Percentiles rank a stretch among this genome's conserved stretches.
These are phyloP conservation scores for Venturia oleaginea DNA, from an alignment of 2,329 filamentous ascomycete genomes.

Conservation along the genomic window DNA sequence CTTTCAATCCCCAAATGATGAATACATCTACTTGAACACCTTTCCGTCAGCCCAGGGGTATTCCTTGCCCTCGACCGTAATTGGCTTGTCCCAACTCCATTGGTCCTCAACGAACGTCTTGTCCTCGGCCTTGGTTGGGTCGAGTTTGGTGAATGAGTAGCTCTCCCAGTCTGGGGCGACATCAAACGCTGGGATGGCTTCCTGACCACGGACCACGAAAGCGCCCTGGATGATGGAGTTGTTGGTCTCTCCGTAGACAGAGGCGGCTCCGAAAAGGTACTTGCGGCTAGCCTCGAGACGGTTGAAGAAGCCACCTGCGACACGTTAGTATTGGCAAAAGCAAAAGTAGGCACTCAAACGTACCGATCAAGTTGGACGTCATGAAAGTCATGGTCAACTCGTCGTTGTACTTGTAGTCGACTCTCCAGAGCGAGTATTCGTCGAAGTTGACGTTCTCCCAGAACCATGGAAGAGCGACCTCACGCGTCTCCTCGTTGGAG, in stretches of 20 bases:
- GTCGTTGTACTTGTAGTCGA: slow-evolving; percentile 98
- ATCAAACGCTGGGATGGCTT: slow-evolving; percentile 78
- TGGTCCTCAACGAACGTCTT: slow-evolving; percentile 73
- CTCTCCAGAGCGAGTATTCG: slow-evolving; percentile 91
- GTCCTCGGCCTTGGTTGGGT: slow-evolving; percentile 77
- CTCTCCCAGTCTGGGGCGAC: slow-evolving; percentile 96
- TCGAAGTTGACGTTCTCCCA: slow-evolving; percentile 92
- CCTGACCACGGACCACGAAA: slow-evolving; percentile 89
- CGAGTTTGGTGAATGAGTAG: slow-evolving; percentile 94
- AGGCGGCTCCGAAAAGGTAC: slow-evolving; percentile 87
- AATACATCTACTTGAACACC: slow-evolving; percentile 79
- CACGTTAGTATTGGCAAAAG: slow-evolving; percentile 13
- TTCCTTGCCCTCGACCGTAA: slow-evolving; percentile 74
- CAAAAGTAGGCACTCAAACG: slow-evolving; percentile 18
- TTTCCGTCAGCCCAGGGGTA: slow-evolving; percentile 86
- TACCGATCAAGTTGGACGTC: slow-evolving; percentile 92
- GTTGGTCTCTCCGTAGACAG: slow-evolving; percentile 83
- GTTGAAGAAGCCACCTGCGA: slow-evolving; percentile 75
- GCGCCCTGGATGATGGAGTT: slow-evolving; percentile 87
- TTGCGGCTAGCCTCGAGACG: slow-evolving; percentile 97
- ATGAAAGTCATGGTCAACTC: slow-evolving; percentile 98
- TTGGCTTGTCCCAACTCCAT: slow-evolving; percentile 88
- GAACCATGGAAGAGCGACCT: slow-evolving; percentile 88
- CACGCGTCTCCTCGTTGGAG: slow-evolving; percentile 85
- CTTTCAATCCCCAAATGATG: not conserved